Conservation (phyloP, 2,329 filamentous ascomycete genomes). For the Cladobotryum mycophilum region DNA sequence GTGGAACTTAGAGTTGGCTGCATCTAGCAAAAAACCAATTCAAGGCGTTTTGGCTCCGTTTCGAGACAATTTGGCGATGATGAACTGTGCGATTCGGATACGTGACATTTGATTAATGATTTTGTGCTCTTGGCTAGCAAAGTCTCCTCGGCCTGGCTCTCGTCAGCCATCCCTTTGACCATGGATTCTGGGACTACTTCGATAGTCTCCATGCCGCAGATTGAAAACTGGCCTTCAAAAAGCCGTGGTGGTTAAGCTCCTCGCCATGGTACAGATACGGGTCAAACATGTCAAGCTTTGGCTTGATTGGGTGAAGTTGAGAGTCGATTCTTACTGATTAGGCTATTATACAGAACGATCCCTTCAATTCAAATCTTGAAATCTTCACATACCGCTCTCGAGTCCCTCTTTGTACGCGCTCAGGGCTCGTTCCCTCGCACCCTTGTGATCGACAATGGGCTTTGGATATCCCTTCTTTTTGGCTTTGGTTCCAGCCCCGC, state of each 20-base stretch:
- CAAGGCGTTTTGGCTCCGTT: constrained; percentile 41
- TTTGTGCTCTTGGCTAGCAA: constrained; percentile 41
- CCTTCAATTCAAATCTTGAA: background rate
- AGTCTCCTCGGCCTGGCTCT: constrained; percentile 45
- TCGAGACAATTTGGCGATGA: constrained; percentile 29
- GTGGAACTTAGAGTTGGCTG: constrained; percentile 38
- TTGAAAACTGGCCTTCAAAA: constrained; percentile 51
- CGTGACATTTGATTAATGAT: constrained; percentile 21
- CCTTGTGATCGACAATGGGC: constrained; percentile 69
- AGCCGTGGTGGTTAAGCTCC: constrained; percentile 51
- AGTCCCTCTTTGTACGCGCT: constrained; percentile 58
- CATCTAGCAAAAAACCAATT: constrained; percentile 40
- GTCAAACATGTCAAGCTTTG: constrained; percentile 42
- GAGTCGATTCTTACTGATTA: background rate
- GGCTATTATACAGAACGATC: constrained; percentile 7
- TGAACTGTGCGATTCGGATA: constrained; percentile 22
- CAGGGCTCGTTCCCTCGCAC: constrained; percentile 60
- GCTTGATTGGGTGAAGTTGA: constrained; percentile 6
- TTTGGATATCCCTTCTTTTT: constrained; percentile 65
- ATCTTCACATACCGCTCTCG: constrained; percentile 21
- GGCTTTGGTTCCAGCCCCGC: constrained; percentile 53
- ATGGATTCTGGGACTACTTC: constrained; percentile 50
- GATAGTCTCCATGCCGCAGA: constrained; percentile 57
- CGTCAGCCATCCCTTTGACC: constrained; percentile 32
- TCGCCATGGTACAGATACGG: constrained; percentile 61